Percentiles rank a stretch among this genome's conserved stretches.
Conservation (phyloP, 306 rosid species). For the Myrica gale region DNA sequence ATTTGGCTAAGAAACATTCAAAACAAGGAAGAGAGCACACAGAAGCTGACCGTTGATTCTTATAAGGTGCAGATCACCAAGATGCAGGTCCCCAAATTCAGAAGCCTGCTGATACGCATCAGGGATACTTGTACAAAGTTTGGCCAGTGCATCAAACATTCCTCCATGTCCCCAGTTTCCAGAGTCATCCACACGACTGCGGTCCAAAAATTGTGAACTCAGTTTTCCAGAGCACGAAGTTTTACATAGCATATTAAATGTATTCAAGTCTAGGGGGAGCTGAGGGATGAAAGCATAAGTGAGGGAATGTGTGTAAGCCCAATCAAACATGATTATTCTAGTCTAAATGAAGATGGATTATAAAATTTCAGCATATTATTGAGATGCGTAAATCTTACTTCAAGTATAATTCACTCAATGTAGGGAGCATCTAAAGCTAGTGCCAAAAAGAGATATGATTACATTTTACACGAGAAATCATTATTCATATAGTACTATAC, state of each 20-base stretch:
- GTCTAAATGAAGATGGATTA: too few species aligned
- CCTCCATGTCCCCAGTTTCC: constrained; percentile 96
- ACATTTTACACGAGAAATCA: too few species aligned
- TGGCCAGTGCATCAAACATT: constrained; percentile 78
- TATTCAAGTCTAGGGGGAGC: too few species aligned
- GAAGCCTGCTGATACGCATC: constrained; percentile 76
- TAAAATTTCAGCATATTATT: background rate
- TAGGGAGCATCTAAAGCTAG: background rate
- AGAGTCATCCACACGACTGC: constrained; percentile 83
- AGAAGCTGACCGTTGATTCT: constrained; percentile 61
- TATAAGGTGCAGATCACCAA: constrained; percentile 89
- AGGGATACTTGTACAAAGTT: constrained; percentile 62
- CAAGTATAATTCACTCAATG: background rate
- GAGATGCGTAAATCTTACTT: background rate
- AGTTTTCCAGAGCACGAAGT: too few species aligned
- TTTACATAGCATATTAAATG: too few species aligned
- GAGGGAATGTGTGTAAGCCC: too few species aligned
- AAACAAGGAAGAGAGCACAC: constrained; percentile 1
- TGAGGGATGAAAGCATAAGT: too few species aligned
- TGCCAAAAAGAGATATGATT: too few species aligned
- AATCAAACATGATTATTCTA: too few species aligned
- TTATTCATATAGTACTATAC: too few species aligned
- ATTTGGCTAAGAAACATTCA: background rate
- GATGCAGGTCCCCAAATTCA: constrained; percentile 83
- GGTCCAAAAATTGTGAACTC: too few species aligned